Evolutionary conservation across 2,329 filamentous ascomycete species (phyloP).

Genomic region (Annulohypoxylon truncatum): DNA sequence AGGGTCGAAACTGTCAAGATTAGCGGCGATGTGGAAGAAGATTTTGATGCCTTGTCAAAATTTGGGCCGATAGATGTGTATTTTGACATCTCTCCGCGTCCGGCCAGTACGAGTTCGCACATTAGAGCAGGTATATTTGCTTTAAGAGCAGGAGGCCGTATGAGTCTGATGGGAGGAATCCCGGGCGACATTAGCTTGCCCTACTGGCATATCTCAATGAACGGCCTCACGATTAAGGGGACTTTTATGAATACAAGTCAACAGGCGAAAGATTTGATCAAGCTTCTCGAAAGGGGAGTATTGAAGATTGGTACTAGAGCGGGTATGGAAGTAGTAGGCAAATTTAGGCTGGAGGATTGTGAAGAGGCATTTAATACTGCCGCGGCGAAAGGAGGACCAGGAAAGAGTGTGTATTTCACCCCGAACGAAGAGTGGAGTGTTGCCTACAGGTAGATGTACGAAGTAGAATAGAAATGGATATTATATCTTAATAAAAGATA

Average conservation of each 20-base stretch:
- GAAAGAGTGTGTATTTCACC: constrained; percentile 36
- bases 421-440: constrained; percentile 25
- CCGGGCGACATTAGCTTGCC: constrained; percentile 48
- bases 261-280: constrained; percentile 53
- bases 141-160: constrained; percentile 49
- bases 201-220: constrained; percentile 47
- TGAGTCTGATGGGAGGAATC: constrained; percentile 47
- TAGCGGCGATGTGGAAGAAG: constrained; percentile 51
- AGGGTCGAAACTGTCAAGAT: constrained; percentile 55
- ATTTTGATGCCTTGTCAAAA: constrained; percentile 44
- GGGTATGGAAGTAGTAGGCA: constrained; percentile 25
- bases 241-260: constrained; percentile 57
- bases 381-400: constrained; percentile 30
- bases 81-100: constrained; percentile 58
- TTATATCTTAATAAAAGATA: not conserved
- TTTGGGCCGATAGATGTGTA: constrained; percentile 54
- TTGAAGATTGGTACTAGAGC: constrained; percentile 35
- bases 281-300: constrained; percentile 51
- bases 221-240: constrained; percentile 53
- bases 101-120: constrained; percentile 52
- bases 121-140: constrained; percentile 52
- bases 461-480: too few species aligned
- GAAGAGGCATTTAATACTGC: constrained; percentile 32
- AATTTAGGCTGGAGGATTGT: constrained; percentile 38
- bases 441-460: too few species aligned